Conservation (phyloP, 495 filamentous ascomycete species). For the Acidiella bohemica region DNA sequence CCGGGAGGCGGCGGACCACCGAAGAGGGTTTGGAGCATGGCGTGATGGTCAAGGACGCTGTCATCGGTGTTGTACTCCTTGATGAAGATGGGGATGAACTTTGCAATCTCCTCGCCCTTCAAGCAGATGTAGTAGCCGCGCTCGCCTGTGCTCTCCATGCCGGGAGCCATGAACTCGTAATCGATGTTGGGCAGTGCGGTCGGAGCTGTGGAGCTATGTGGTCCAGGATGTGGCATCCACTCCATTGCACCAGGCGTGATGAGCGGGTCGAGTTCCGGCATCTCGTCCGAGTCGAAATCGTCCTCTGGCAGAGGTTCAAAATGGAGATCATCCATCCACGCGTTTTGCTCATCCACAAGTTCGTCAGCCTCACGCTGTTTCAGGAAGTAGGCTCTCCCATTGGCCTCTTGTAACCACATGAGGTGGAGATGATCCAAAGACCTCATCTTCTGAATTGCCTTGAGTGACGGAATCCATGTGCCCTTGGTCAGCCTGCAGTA, state of each 20-base stretch:
- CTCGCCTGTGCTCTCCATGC: background rate
- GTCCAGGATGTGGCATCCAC: too few relatives aligned
- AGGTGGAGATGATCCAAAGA: slow-evolving; percentile 11
- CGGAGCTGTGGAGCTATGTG: background rate
- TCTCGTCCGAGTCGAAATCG: background rate
- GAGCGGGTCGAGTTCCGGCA: slow-evolving; percentile 3
- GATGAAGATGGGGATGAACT: slow-evolving; percentile 15
- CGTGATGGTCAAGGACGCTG: too few relatives aligned
- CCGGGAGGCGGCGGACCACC: too few relatives aligned
- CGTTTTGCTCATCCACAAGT: background rate
- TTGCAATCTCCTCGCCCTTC: slow-evolving; percentile 2
- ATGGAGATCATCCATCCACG: background rate
- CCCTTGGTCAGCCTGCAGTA: slow-evolving; percentile 8
- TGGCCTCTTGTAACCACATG: slow-evolving; percentile 5
- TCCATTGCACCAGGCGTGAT: too few relatives aligned
- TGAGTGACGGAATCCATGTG: slow-evolving; percentile 9
- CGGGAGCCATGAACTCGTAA: slow-evolving; percentile 5
- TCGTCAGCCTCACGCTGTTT: slow-evolving; percentile 1
- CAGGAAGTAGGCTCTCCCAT: slow-evolving; percentile 9
- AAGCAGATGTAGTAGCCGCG: slow-evolving; percentile 14
- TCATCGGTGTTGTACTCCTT: slow-evolving; percentile 14
- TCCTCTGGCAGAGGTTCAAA: background rate
- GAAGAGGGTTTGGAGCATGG: too few relatives aligned
- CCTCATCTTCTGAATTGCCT: slow-evolving; percentile 4
- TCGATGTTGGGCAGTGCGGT: background rate